Conservation (phyloP, 192 early-diverging fungal species). For the Dimargaris cristalligena region DNA sequence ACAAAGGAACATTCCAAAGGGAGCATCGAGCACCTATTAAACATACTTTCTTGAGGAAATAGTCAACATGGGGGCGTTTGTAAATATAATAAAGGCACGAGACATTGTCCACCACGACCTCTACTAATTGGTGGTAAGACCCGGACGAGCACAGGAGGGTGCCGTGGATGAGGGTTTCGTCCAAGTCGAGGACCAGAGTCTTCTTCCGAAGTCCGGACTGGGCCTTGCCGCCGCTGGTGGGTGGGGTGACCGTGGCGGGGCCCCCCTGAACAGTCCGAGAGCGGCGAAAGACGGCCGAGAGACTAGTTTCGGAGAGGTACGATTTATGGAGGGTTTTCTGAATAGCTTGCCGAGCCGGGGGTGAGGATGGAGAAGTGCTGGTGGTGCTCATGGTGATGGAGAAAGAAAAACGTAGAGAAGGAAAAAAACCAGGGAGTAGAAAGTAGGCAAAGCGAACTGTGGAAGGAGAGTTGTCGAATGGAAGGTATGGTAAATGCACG, state of each 20-base stretch:
- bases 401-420: too few species aligned
- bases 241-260: not conserved
- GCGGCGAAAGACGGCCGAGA: not conserved
- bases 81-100: conserved; percentile 76
- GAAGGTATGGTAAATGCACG: too few species aligned
- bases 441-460: too few species aligned
- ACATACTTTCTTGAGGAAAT: conserved; percentile 63
- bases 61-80: conserved; percentile 74
- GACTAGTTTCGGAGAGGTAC: not conserved
- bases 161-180: conserved; percentile 79
- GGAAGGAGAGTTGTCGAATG: too few species aligned
- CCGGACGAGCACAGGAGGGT: conserved; percentile 34
- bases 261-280: not conserved
- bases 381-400: too few species aligned
- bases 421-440: too few species aligned
- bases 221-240: not conserved
- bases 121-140: conserved; percentile 58
- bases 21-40: not conserved
- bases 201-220: conserved; percentile 28
- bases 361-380: too few species aligned
- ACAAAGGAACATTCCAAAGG: not conserved
- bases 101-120: conserved; percentile 68
- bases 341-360: too few species aligned
- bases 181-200: conserved; percentile 53
- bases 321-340: too few species aligned